Evolutionary conservation across 768 basidiomycete genomes (phyloP), one percentile per base, ranked within the genome.

Genomic region (Pulveroboletus sp.): DNA sequence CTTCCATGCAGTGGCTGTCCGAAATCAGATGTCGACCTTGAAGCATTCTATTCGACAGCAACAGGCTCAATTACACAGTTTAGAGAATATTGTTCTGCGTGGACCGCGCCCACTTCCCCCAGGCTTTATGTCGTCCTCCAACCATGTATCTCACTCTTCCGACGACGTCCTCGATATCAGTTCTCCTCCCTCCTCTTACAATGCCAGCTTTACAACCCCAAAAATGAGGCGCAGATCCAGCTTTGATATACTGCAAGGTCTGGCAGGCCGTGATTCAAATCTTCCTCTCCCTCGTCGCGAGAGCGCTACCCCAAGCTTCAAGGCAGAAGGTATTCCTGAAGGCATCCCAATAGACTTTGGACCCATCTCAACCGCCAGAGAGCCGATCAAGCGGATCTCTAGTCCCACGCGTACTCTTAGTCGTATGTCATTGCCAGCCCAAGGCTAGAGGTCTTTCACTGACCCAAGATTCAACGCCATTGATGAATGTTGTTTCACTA

Each of bases 1-100:
- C 35, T 59, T 62, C 53, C 50, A 52, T 59, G 42, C 59, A 91
- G 89, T 90, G 62, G 78, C 82, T 53, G 75, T 90, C 45, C 81
- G 89, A 47, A 83, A 80, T 58, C 88, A 90, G 51, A 84, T 91
- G 69, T 88, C 87, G 56, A 84, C 82, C 34, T 70, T 91, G 61
- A 90, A 85, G 69, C 89, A 91, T 64, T 80, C 76, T 62, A 91
- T 91, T 58, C 73, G 89, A 52, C 88, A 90, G 58, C 86, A 91
- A 62, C 87, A 90, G 72, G 88, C 88, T 17, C 87, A 90, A 58
- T 66, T 90, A 31, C 78, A 84, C 56, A 74, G 61, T 33, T 77
- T 90, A 44, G 89, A 91, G 65, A 86, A 74, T 60, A 74, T 79
- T 45, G 69, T 91, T 40, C 75, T 84, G 42, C 79, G 79, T 55